Evolutionary conservation across 1,284 basidiomycete species (phyloP), one percentile per base, ranked within the genome.

Genomic region (Cystobasidium sp.): DNA sequence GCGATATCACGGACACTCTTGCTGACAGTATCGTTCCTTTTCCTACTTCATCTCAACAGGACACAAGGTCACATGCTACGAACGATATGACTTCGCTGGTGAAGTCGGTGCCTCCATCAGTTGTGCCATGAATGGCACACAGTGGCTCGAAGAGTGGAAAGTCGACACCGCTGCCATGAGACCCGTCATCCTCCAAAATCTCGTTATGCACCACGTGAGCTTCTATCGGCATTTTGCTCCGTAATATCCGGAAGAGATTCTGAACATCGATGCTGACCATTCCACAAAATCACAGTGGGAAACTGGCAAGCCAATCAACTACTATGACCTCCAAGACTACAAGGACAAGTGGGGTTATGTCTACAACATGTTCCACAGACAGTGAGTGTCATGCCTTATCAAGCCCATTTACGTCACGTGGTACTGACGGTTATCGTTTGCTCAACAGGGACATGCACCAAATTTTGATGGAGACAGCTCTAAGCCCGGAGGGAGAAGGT

Each of bases 291-390:
- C 24, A 24, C 47, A 73, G 73, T 82, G 79, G 79, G 77, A 80
- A 75, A 77, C 78, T 0, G 81, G 81, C 41, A 75, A 80, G 71
- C 71, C 79, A 56, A 75, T 81, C 58, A 81, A 80, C 77, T 69
- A 77, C 46, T 82, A 82, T 72, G 58, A 76, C 56, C 75, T 82
- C 10, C 67, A 76, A 61, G 76, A 78, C 65, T 82, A 82, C 77
- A 78, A 81, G 75, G 51, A 76, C 46, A 78, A 77, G 43, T 82
- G 81, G 81, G 80, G 80, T 18, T 77, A 78, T 41, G 79, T 79
- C 6, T 78, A 81, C 77, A 78, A 79, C 77, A 81, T 80, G 79
- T 81, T 80, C 79, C 82, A 83, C 76, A 78, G 82, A 67, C 80
- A 81, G 70, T 71, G 61, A 18, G 69, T 64, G 6, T 37, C 10